phyloP scores from a whole-genome alignment of 2,329 filamentous ascomycete species.

The Sclerotinia glacialis region DNA sequence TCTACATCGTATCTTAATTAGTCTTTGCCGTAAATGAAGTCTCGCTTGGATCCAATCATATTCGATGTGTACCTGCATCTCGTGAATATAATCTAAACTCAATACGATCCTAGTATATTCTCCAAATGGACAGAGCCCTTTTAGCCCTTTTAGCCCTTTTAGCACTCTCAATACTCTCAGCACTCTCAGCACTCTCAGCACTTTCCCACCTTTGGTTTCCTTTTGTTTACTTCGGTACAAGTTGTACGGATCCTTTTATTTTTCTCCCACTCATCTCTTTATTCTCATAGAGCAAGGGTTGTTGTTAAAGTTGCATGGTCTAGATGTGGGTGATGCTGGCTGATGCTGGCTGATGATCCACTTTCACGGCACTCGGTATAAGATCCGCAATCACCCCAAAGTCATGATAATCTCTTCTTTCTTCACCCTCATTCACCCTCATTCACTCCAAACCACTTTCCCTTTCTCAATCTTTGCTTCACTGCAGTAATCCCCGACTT shows the following conservation, averaged over 20 bases:
- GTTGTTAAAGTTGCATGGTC: constrained; percentile 1
- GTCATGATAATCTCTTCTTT: constrained; percentile 4
- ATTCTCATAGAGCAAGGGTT: too few relatives aligned
- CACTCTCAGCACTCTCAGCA: too few relatives aligned
- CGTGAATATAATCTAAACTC: background rate
- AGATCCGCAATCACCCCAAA: constrained; percentile 6
- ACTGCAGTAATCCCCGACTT: constrained; percentile 2
- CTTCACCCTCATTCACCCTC: background rate
- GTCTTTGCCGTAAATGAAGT: background rate
- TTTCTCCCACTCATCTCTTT: too few relatives aligned
- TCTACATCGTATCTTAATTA: background rate
- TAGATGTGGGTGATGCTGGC: too few relatives aligned
- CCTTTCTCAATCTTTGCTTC: background rate
- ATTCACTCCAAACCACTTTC: constrained; percentile 2
- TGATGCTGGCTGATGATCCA: too few relatives aligned
- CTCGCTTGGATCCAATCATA: background rate
- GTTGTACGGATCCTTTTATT: too few relatives aligned
- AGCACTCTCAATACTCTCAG: too few relatives aligned
- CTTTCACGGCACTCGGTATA: constrained; percentile 8
- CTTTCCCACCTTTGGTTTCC: too few relatives aligned
- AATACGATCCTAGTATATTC: background rate
- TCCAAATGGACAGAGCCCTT: background rate
- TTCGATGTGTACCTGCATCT: background rate
- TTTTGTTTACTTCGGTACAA: too few relatives aligned
- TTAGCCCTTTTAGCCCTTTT: too few relatives aligned